phyloP scores from a whole-genome alignment of 2,329 filamentous ascomycete genomes.

The Zasmidium citrigriseum region DNA sequence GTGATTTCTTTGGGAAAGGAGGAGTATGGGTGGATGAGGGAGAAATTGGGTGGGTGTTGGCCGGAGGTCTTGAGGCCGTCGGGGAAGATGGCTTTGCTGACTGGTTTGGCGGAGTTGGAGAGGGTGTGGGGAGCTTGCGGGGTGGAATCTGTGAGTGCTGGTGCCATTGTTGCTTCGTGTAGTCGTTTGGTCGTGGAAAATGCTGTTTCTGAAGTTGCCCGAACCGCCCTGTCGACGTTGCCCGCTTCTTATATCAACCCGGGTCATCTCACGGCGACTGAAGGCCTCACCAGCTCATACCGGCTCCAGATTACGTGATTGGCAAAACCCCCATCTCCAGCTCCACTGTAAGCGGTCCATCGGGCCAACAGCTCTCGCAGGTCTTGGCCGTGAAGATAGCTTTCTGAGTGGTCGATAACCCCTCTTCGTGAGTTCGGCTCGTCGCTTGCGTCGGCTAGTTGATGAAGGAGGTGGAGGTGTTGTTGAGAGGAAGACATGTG shows the following conservation, averaged over 20 bases:
- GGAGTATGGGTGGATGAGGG: conserved; percentile 64
- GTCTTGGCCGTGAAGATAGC: neutral
- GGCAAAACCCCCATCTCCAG: too few species aligned
- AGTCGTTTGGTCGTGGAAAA: neutral
- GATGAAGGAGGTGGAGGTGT: neutral
- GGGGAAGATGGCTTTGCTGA: conserved; percentile 56
- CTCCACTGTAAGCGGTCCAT: too few species aligned
- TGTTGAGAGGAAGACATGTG: neutral
- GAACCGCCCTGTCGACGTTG: too few species aligned
- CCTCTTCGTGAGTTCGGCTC: neutral
- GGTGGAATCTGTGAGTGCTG: conserved; percentile 16
- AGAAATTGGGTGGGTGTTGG: conserved; percentile 70
- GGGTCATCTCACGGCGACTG: too few species aligned
- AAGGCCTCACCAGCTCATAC: too few species aligned
- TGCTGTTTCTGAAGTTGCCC: too few species aligned
- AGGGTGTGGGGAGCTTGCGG: conserved; percentile 11
- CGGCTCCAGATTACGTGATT: too few species aligned
- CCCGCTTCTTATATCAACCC: too few species aligned
- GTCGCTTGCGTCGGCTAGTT: neutral
- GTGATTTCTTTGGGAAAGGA: conserved; percentile 71
- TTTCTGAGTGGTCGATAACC: neutral
- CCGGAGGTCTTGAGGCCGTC: conserved; percentile 69
- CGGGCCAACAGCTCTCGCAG: too few species aligned
- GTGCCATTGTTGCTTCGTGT: conserved; percentile 15
- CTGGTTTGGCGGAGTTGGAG: conserved; percentile 32